Evolutionary conservation across 1,139 yeast genomes (phyloP).

Genomic region (Yamadazyma pseudoaaseri): DNA sequence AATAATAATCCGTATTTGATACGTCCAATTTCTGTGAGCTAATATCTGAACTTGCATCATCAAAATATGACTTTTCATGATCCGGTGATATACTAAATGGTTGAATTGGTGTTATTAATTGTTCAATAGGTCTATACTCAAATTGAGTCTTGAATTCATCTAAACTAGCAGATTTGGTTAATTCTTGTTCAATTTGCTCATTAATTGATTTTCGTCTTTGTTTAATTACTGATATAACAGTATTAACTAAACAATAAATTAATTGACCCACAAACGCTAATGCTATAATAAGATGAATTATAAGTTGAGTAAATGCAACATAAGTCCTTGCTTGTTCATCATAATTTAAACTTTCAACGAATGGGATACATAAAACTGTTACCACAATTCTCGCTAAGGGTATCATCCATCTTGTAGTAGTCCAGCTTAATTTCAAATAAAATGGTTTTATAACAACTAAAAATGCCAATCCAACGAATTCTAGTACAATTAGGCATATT

Average conservation of each 20-base stretch:
- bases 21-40: not conserved
- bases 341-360: slow-evolving; percentile 27
- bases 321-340: slow-evolving; percentile 36
- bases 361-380: slow-evolving; percentile 43
- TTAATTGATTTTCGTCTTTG: slow-evolving; percentile 3
- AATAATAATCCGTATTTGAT: slow-evolving; percentile 13
- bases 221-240: slow-evolving; percentile 24
- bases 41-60: not conserved
- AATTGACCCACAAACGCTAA: slow-evolving; percentile 35
- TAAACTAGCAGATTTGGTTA: slow-evolving; percentile 12
- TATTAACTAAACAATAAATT: slow-evolving; percentile 27
- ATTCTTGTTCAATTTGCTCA: slow-evolving; percentile 4
- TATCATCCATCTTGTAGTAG: slow-evolving; percentile 35
- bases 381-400: slow-evolving; percentile 38
- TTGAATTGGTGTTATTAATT: slow-evolving; percentile 7
- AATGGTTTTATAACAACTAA: slow-evolving; percentile 39
- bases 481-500: slow-evolving; percentile 33
- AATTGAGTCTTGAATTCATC: slow-evolving; percentile 30
- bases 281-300: slow-evolving; percentile 39
- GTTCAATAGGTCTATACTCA: slow-evolving; percentile 31
- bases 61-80: not conserved
- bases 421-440: slow-evolving; percentile 37
- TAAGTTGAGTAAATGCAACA: slow-evolving; percentile 41
- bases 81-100: not conserved
- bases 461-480: slow-evolving; percentile 29